A percentile compares a stretch with the other conserved stretches of the same genome.
These are phyloP conservation scores for Ambrosia trifida DNA, from an alignment of 129 eudicot genomes.

Conservation along the genomic window DNA sequence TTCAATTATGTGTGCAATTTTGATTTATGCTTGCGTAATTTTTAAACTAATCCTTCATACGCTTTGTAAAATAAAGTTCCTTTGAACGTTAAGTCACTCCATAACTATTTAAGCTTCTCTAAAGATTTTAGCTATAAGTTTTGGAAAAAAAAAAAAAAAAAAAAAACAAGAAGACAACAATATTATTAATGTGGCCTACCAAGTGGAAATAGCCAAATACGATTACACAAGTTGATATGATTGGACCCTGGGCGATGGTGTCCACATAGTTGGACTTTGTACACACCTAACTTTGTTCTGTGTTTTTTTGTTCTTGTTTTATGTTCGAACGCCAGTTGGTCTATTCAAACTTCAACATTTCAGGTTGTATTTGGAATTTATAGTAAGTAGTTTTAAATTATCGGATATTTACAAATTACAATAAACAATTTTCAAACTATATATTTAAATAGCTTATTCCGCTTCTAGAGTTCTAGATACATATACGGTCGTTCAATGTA, in stretches of 20 bases:
- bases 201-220: neutral
- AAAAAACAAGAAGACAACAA: neutral
- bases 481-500: too few species aligned
- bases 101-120: too few species aligned
- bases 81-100: too few species aligned
- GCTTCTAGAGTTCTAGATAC: neutral
- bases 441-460: neutral
- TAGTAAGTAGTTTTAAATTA: neutral
- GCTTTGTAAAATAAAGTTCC: too few species aligned
- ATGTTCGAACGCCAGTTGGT: neutral
- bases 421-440: neutral
- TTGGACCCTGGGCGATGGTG: neutral
- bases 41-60: too few species aligned
- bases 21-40: too few species aligned
- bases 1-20: too few species aligned
- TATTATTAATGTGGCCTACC: neutral
- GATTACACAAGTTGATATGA: neutral
- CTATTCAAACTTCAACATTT: neutral
- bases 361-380: neutral
- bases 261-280: constrained; percentile 22
- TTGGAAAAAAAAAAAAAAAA: too few species aligned
- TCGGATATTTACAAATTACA: neutral
- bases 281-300: constrained; percentile 1
- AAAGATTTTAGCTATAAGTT: too few species aligned
- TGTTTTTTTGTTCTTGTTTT: neutral